Conservation (phyloP, 371 early-diverging fungal genomes). For the Choanephora cucurbitarum region DNA sequence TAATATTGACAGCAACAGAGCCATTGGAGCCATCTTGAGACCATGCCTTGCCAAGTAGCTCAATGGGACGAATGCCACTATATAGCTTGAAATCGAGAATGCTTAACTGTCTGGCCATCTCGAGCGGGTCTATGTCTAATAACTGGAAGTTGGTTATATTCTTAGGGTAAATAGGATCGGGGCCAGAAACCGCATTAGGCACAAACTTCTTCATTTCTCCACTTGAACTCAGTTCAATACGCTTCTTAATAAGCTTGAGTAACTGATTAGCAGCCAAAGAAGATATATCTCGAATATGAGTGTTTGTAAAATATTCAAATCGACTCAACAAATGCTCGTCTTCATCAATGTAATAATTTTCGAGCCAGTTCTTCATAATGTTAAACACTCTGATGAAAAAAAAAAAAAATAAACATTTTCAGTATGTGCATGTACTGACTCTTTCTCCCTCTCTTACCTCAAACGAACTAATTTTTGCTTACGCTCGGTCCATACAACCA, state of each 20-base stretch:
- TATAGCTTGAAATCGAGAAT: constrained; percentile 81
- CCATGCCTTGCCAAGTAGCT: constrained; percentile 91
- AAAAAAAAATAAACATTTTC: not conserved
- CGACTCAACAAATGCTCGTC: constrained; percentile 64
- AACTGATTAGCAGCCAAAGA: constrained; percentile 71
- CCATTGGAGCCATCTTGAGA: constrained; percentile 62
- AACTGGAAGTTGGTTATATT: constrained; percentile 65
- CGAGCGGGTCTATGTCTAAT: constrained; percentile 86
- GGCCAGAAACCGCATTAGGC: constrained; percentile 60
- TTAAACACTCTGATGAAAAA: constrained; percentile 68
- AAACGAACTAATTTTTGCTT: constrained; percentile 84
- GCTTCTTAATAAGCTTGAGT: constrained; percentile 68
- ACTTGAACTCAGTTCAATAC: constrained; percentile 56
- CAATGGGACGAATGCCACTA: constrained; percentile 78
- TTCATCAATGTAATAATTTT: constrained; percentile 79
- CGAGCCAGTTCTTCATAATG: constrained; percentile 90
- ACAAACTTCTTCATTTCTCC: constrained; percentile 62
- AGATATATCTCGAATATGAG: constrained; percentile 71
- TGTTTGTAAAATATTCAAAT: constrained; percentile 77
- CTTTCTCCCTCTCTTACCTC: constrained; percentile 41
- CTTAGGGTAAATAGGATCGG: constrained; percentile 71
- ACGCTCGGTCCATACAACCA: constrained; percentile 77
- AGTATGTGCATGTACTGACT: too few relatives aligned
- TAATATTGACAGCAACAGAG: constrained; percentile 65
- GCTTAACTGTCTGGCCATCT: constrained; percentile 92